Conservation (phyloP, 805 yeast species). For the Nakazawaea molendinolei region DNA sequence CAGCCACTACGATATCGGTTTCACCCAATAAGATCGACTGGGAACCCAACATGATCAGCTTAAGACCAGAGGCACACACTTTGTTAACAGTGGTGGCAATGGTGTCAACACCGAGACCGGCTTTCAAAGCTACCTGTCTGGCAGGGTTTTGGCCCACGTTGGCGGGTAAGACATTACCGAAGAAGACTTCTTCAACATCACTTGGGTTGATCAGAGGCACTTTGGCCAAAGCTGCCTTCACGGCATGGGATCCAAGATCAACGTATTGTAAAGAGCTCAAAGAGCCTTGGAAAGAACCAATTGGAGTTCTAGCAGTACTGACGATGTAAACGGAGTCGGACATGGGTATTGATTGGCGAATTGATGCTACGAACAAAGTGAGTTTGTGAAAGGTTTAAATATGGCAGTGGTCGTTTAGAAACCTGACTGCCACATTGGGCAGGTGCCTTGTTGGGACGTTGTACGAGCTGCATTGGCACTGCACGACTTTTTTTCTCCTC, state of each 20-base stretch:
- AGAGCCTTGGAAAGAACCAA: constrained; percentile 89
- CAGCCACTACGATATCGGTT: constrained; percentile 91
- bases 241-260: constrained; percentile 91
- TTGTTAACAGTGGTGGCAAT: constrained; percentile 91
- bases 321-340: constrained; percentile 70
- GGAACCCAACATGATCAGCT: constrained; percentile 84
- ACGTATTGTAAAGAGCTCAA: constrained; percentile 68
- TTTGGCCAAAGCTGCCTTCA: constrained; percentile 76
- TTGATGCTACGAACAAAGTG: too few relatives aligned
- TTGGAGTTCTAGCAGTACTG: constrained; percentile 88
- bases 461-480: background rate
- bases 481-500: too few relatives aligned
- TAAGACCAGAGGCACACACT: constrained; percentile 96
- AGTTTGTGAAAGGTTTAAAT: too few relatives aligned
- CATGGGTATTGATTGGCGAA: constrained; percentile 5
- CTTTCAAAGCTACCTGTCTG: constrained; percentile 88
- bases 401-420: background rate
- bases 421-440: background rate
- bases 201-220: constrained; percentile 75
- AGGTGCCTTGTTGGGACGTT: background rate
- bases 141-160: constrained; percentile 97
- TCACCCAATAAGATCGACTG: constrained; percentile 83
- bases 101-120: constrained; percentile 76
- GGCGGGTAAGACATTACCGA: constrained; percentile 91
- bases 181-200: constrained; percentile 81